Conservation (phyloP, 176 grass and related monocot genomes). For the Melocanna baccifera region DNA sequence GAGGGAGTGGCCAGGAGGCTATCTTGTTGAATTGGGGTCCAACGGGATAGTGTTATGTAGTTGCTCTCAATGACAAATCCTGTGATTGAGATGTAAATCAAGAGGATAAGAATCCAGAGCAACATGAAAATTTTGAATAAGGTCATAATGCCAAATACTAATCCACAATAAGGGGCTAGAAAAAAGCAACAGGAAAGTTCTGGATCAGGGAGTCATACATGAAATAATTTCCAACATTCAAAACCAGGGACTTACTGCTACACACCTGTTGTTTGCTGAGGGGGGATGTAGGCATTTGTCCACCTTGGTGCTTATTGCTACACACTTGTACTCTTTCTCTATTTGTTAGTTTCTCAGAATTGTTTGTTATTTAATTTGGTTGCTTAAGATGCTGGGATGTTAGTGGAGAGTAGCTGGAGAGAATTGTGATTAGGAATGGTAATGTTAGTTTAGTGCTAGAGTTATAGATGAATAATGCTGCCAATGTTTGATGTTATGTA, state of each 20-base stretch:
- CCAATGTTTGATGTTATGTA: constrained; percentile 4
- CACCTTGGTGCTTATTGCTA: background rate
- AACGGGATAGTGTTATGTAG: no score
- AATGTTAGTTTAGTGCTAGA: background rate
- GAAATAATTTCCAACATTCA: background rate
- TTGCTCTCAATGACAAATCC: background rate
- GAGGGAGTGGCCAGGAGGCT: no score
- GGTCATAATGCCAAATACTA: background rate
- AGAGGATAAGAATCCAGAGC: background rate
- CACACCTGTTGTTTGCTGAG: background rate
- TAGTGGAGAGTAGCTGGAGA: background rate
- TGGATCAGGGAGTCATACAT: background rate
- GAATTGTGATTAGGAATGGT: background rate
- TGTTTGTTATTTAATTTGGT: background rate
- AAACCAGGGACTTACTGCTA: background rate
- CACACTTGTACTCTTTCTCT: background rate
- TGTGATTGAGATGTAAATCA: background rate
- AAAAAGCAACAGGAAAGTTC: background rate
- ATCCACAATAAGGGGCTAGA: background rate
- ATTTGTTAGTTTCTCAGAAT: background rate
- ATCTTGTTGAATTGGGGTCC: no score
- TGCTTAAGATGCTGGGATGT: background rate
- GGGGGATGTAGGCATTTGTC: background rate
- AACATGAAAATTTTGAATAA: background rate
- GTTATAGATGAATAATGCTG: background rate